phyloP scores from a whole-genome alignment of 495 filamentous ascomycete genomes.

The Podospora bellae-mahoneyi region DNA sequence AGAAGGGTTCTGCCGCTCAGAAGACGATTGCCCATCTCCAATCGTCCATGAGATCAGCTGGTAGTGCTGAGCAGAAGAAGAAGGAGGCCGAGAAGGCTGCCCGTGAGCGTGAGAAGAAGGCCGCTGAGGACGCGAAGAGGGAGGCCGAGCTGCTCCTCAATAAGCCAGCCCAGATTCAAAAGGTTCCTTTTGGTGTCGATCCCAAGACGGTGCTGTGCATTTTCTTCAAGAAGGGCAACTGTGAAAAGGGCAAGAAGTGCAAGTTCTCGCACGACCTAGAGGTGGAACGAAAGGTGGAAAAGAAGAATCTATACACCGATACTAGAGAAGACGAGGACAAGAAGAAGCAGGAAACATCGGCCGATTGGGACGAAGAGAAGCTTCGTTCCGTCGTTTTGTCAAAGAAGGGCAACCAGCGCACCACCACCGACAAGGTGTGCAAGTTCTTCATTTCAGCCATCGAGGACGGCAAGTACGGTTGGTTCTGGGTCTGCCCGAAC shows the following conservation, averaged over 20 bases:
- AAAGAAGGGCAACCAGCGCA: constrained; percentile 95
- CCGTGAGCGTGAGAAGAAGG: constrained; percentile 76
- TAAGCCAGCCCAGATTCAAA: constrained; percentile 92
- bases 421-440: constrained; percentile 97
- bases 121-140: constrained; percentile 75
- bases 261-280: constrained; percentile 94
- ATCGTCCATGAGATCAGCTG: constrained; percentile 64
- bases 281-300: constrained; percentile 84
- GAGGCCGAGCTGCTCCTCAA: constrained; percentile 79
- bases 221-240: constrained; percentile 94
- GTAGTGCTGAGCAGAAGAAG: constrained; percentile 77
- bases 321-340: constrained; percentile 70
- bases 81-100: constrained; percentile 86
- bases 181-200: constrained; percentile 95
- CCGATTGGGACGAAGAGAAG: constrained; percentile 97
- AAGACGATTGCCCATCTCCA: constrained; percentile 80
- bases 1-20: constrained; percentile 89
- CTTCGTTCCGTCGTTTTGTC: constrained; percentile 82
- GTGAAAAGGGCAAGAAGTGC: constrained; percentile 96
- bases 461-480: constrained; percentile 97
- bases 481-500: constrained; percentile 98
- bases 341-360: constrained; percentile 90
- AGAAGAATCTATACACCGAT: constrained; percentile 90
- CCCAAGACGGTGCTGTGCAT: constrained; percentile 97
- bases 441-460: constrained; percentile 98